Evolutionary conservation across 257 asterid species (phyloP).

Genomic region (Solanum bulbocastanum): DNA sequence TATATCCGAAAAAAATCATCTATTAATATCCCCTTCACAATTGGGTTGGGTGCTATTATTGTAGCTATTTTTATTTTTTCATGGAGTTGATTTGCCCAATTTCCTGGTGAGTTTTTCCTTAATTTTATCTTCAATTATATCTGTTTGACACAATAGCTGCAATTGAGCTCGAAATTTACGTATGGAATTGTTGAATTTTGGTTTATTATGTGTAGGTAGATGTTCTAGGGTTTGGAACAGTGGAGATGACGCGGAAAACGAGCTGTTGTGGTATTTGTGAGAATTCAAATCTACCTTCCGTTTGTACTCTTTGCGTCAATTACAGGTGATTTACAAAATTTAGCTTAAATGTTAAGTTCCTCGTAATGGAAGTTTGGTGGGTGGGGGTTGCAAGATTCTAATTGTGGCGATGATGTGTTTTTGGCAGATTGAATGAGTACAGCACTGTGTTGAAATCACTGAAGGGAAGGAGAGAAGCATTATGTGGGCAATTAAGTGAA

Average conservation of each 20-base stretch:
- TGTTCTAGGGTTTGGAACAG: not conserved
- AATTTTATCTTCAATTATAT: not conserved
- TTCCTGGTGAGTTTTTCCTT: not conserved
- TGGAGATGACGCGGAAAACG: constrained; percentile 38
- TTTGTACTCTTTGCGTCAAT: constrained; percentile 77
- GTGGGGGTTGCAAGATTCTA: not conserved
- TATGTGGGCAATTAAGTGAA: constrained; percentile 65
- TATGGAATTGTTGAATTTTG: not conserved
- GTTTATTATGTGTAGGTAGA: not conserved
- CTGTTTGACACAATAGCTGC: not conserved
- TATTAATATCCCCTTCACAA: not conserved
- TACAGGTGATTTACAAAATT: constrained; percentile 37
- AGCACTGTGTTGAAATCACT: constrained; percentile 37
- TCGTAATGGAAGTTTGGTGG: not conserved
- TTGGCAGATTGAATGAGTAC: constrained; percentile 66
- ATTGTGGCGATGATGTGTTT: constrained; percentile 3
- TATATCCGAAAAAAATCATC: not conserved
- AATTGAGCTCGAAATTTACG: not conserved
- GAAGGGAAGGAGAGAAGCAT: constrained; percentile 65
- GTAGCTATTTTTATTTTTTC: not conserved
- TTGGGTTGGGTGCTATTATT: not conserved
- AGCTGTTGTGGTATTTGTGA: constrained; percentile 78
- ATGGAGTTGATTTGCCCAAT: not conserved
- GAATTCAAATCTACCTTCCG: constrained; percentile 69
- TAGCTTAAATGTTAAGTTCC: not conserved